A percentile compares a stretch with the other conserved stretches of the same genome.
Conservation (phyloP, 1,139 yeast species). For the Blastobotrys arbuscula region DNA sequence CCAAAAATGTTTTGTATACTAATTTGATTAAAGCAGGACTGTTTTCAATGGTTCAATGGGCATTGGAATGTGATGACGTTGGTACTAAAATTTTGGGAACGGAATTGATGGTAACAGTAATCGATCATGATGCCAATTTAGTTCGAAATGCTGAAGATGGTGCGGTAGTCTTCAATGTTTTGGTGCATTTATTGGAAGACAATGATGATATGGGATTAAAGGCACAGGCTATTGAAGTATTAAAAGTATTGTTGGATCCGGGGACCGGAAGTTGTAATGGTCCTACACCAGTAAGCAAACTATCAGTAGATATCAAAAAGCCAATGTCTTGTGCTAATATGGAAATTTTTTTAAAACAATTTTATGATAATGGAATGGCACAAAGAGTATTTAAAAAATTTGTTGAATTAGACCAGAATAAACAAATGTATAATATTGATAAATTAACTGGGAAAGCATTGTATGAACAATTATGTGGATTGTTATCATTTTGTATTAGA, state of each 20-base stretch:
- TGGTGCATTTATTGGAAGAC: conserved; percentile 55
- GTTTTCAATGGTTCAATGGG: conserved; percentile 60
- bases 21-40: conserved; percentile 64
- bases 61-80: conserved; percentile 50
- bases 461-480: conserved; percentile 62
- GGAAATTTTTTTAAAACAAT: conserved; percentile 3
- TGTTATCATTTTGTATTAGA: conserved; percentile 58
- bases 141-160: conserved; percentile 5
- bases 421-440: not conserved
- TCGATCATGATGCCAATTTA: conserved; percentile 66
- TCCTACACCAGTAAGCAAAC: conserved; percentile 4
- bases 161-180: conserved; percentile 42
- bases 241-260: conserved; percentile 46
- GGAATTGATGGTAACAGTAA: conserved; percentile 71
- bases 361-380: conserved; percentile 3
- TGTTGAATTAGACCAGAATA: not conserved
- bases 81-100: conserved; percentile 67
- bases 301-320: not conserved
- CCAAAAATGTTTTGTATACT: conserved; percentile 61
- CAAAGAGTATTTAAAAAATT: conserved; percentile 1
- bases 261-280: conserved; percentile 2
- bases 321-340: not conserved
- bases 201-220: conserved; percentile 70
- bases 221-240: conserved; percentile 79
- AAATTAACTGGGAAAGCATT: conserved; percentile 37